Conservation (phyloP, 2,329 filamentous ascomycete species). For the Talaromyces sp. region DNA sequence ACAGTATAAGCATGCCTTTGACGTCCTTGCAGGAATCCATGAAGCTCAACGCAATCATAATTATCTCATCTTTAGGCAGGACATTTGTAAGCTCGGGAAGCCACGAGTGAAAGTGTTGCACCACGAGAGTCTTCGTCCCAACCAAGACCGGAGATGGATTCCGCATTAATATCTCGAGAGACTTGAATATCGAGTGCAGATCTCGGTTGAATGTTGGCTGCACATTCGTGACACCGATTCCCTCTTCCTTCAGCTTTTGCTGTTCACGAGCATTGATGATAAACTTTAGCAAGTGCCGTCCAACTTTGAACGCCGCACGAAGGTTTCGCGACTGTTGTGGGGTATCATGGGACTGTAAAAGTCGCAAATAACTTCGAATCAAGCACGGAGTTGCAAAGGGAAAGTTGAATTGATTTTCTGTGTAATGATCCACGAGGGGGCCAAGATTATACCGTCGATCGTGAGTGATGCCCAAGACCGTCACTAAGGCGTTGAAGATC, state of each 20-base stretch:
- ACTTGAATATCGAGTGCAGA: constrained; percentile 81
- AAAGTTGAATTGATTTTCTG: constrained; percentile 84
- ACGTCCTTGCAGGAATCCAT: constrained; percentile 85
- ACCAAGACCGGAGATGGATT: constrained; percentile 81
- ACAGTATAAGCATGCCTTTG: constrained; percentile 85
- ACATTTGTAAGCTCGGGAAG: constrained; percentile 81
- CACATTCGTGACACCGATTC: constrained; percentile 73
- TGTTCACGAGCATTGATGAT: constrained; percentile 85
- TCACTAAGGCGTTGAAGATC: constrained; percentile 84
- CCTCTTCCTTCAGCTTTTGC: constrained; percentile 83
- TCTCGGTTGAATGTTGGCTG: constrained; percentile 76
- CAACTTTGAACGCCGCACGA: constrained; percentile 90
- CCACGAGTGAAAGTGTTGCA: constrained; percentile 97
- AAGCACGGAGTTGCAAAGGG: constrained; percentile 87
- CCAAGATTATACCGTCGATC: constrained; percentile 90
- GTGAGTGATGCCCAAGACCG: constrained; percentile 87
- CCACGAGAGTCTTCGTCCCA: constrained; percentile 88
- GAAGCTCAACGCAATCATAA: constrained; percentile 88
- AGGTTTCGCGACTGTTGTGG: constrained; percentile 74
- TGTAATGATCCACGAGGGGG: constrained; percentile 87
- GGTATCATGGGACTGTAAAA: constrained; percentile 77
- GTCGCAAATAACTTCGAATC: constrained; percentile 77
- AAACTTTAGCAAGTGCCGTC: constrained; percentile 88
- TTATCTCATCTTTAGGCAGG: constrained; percentile 76
- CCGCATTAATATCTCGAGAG: constrained; percentile 83